phyloP scores from a whole-genome alignment of 352 stramenopile genomes.

The Phytophthora sp. region DNA sequence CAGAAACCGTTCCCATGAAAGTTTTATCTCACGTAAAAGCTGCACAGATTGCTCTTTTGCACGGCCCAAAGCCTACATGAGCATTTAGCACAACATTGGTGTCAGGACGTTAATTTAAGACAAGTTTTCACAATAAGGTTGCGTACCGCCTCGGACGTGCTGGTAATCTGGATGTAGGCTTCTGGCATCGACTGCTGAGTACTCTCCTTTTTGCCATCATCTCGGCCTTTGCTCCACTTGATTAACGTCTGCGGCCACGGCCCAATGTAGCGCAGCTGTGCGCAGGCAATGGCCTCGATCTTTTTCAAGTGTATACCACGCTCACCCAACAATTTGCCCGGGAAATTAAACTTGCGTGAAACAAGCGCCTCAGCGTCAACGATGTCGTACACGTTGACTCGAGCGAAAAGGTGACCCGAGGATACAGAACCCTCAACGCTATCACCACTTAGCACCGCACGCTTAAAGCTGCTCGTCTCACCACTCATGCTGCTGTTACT shows the following conservation, averaged over 20 bases:
- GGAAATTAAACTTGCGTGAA: constrained; percentile 71
- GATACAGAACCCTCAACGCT: constrained; percentile 27
- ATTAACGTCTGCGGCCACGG: constrained; percentile 39
- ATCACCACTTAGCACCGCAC: constrained; percentile 30
- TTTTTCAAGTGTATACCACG: constrained; percentile 71
- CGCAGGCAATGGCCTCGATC: constrained; percentile 59
- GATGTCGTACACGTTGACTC: constrained; percentile 45
- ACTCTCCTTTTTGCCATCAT: constrained; percentile 19
- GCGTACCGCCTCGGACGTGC: constrained; percentile 54
- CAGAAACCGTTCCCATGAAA: constrained; percentile 60
- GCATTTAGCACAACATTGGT: constrained; percentile 2
- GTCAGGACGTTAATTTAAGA: constrained; percentile 9
- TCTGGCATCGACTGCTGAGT: constrained; percentile 29
- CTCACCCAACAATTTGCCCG: constrained; percentile 64
- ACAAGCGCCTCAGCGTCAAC: constrained; percentile 49
- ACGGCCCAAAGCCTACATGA: constrained; percentile 37
- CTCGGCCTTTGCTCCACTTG: constrained; percentile 29
- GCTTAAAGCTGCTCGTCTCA: constrained; percentile 35
- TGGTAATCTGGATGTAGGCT: constrained; percentile 60
- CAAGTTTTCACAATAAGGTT: not conserved
- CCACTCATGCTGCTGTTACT: constrained; percentile 28
- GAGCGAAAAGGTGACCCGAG: constrained; percentile 37
- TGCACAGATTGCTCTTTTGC: constrained; percentile 58
- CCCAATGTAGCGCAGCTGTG: constrained; percentile 62
- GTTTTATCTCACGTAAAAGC: constrained; percentile 58